A percentile compares a stretch with the other conserved stretches of the same genome.
Evolutionary conservation across 495 filamentous ascomycete species (phyloP).

Genomic region (Aspergillus bertholletiae): DNA sequence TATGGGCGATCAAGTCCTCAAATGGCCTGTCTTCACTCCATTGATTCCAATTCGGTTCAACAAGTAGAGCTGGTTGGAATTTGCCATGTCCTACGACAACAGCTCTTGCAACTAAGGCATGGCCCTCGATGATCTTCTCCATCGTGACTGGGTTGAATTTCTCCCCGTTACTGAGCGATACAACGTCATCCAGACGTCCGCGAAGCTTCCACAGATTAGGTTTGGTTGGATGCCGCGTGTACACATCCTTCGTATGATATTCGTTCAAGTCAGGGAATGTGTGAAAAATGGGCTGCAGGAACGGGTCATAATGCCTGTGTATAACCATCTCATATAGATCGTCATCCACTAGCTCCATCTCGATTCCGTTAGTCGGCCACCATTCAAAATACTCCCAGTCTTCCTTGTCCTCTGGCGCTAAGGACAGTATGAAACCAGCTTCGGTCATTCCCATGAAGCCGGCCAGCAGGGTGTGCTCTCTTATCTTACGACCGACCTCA

Average conservation of each 20-base stretch:
- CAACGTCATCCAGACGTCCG: slow-evolving; percentile 57
- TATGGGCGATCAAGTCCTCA: slow-evolving; percentile 22
- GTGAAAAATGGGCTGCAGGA: slow-evolving; percentile 23
- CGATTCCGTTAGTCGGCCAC: slow-evolving; percentile 40
- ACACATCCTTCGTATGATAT: slow-evolving; percentile 58
- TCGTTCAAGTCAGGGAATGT: slow-evolving; percentile 36
- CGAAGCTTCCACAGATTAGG: slow-evolving; percentile 48
- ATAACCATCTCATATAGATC: slow-evolving; percentile 47
- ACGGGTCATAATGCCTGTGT: slow-evolving; percentile 8
- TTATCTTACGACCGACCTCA: slow-evolving; percentile 12
- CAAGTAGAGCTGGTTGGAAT: slow-evolving; percentile 49
- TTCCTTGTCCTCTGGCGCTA: slow-evolving; percentile 29
- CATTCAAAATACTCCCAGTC: slow-evolving; percentile 52
- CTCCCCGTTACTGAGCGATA: slow-evolving; percentile 62
- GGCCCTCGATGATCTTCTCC: slow-evolving; percentile 41
- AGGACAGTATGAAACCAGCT: slow-evolving; percentile 13
- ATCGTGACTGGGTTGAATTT: slow-evolving; percentile 58
- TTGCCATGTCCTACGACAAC: slow-evolving; percentile 48
- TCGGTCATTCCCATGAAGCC: slow-evolving; percentile 19
- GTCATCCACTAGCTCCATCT: slow-evolving; percentile 35
- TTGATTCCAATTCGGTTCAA: slow-evolving; percentile 39
- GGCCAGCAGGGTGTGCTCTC: slow-evolving; percentile 6
- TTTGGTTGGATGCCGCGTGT: slow-evolving; percentile 44
- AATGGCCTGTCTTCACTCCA: neutral
- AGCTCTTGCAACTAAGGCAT: slow-evolving; percentile 44